Conservation (phyloP, 139 green algal genomes). For the Closterium sp. region DNA sequence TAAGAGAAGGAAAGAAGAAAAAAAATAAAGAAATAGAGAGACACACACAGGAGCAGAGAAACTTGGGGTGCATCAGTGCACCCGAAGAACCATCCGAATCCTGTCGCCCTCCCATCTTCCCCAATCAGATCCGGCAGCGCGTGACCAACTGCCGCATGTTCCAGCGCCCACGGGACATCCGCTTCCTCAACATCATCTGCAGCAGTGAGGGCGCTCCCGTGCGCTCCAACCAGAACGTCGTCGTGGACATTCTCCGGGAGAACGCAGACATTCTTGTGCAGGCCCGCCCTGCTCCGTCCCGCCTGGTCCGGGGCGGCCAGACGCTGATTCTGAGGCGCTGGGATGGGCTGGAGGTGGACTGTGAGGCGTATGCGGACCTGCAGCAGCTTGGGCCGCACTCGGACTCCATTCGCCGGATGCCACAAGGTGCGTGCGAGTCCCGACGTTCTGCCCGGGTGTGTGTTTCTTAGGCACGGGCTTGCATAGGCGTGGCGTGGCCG, state of each 20-base stretch:
- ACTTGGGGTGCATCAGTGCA: too few species aligned
- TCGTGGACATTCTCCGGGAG: background rate
- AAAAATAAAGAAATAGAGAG: too few species aligned
- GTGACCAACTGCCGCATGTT: background rate
- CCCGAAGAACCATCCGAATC: too few species aligned
- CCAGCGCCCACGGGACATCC: constrained; percentile 1
- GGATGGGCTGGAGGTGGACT: background rate
- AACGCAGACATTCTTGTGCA: background rate
- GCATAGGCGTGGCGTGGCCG: background rate
- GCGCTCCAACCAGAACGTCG: constrained; percentile 10
- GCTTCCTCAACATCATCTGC: constrained; percentile 14
- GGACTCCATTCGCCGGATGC: background rate
- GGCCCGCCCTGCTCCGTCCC: background rate
- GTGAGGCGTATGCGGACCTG: background rate
- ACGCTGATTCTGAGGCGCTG: background rate
- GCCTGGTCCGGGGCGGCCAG: background rate
- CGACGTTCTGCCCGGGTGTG: background rate
- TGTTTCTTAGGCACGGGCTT: background rate
- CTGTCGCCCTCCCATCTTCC: background rate
- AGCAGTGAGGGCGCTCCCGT: background rate
- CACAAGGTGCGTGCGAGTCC: background rate
- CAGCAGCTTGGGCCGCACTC: background rate
- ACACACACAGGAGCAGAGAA: too few species aligned
- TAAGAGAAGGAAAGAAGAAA: too few species aligned
- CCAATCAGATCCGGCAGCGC: constrained; percentile 1